Base-by-base conservation (phyloP, 495 filamentous ascomycete species). In the Antarctomyces pellizariae region DNA sequence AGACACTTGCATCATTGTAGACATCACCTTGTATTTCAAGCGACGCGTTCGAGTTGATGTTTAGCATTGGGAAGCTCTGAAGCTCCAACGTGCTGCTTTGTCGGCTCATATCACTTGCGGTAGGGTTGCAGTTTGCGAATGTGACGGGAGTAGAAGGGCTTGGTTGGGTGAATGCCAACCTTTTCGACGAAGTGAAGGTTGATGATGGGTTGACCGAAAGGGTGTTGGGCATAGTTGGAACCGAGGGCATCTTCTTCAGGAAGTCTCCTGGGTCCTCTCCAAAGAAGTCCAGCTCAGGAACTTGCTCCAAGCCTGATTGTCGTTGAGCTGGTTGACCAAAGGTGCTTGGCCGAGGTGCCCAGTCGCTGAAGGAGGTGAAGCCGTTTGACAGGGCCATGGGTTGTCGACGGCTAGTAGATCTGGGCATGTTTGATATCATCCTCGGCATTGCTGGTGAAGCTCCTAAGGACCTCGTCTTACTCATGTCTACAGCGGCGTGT, bases 291-390 rank as follows among this genome's bases (percentile, higher is more conserved):
- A 36, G 9, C 22, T 43, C 39, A n/a, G 22, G 31, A 8, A 40
- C 37, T 24, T 38, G 41, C 12, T 35, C 29, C 3, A 44, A 41
- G 24, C 32, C 34, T 26, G 42, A 36, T 37, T 39, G 39, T 31
- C 39, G 38, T 41, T 54, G 50, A 24, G 12, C 18, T 24, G 4
- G 19, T 27, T 9, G 5, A 6, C 33, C 30, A 39, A 4, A 29
- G 25, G n/a, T 30, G 24, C 18, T 38, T 35, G 10, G 29, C 14
- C 12, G 29, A 22, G 25, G 24, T 37, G 2, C 38, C 37, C 29
- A 18, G 34, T 18, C 31, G 32, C 5, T 24, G 15, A 7, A 37
- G 34, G 22, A 28, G 10, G n/a, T 22, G 28, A 11, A 38, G 27
- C 5, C 28, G 9, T 16, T 8, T 3, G 33, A 7, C 34, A 34